Base-by-base conservation (phyloP, 768 basidiomycete genomes). In the Sporobolomyces roseus region DNA sequence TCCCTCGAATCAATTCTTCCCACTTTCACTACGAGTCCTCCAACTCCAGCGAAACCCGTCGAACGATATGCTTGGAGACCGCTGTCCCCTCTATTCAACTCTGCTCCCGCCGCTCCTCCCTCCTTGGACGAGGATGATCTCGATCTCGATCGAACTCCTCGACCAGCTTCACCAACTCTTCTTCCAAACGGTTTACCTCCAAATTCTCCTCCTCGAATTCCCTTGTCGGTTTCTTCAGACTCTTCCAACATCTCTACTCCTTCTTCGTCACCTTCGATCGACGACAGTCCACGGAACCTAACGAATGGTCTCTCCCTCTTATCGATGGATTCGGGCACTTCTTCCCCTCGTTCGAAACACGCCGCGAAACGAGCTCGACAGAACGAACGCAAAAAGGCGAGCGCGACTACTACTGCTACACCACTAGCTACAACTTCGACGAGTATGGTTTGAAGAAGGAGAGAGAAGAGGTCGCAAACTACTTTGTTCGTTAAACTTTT, bases 21-120 rank as follows among this genome's bases (percentile, higher is more conserved):
- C 12, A 36, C 54, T 13, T 41, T 70, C 21, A 70, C 69, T 48
- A 70, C 64, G 7, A 59, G 61, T 19, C 69, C 64, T n/a, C 65
- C 69, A 6, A 71, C 69, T 29, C 69, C 69, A 1, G 50, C 55
- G 30, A 71, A 66, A 45, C 25, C 59, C 29, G 32, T 25, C 14
- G 16, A 46, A 1, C 17, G n/a, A n/a, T n/a, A 12, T 43, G 43
- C 58, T 43, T 60, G 43, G 2, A 12, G 58, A 33, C 58, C 58
- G 3, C 32, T 60, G 4, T 60, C 58, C 30, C 58, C 58, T 2
- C 45, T 60, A 5, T 60, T 60, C 58, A 60, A 48, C 23, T 27
- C 56, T 38, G 46, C 27, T 27, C 25, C 56, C 14, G 29, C 19
- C 41, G 38, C 38, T 19, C n/a, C 41, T 25, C 4, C 36, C 43